Evolutionary conservation across 371 early-diverging fungal genomes (phyloP).

Genomic region (Saksenaea oblongispora): DNA sequence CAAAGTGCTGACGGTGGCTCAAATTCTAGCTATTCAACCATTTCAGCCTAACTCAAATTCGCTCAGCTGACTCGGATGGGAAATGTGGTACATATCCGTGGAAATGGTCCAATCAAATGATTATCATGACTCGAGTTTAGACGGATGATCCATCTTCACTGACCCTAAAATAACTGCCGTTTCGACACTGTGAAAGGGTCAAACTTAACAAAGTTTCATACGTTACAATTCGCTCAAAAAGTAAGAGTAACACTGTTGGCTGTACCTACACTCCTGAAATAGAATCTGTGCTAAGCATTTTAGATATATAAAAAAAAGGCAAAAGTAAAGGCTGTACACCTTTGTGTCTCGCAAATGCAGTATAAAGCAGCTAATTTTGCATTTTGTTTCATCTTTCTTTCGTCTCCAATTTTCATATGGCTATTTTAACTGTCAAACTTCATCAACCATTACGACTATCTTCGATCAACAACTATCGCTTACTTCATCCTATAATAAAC

Average conservation of each 20-base stretch:
- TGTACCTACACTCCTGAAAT: no score
- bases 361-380: not conserved
- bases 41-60: not conserved
- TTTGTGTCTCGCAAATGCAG: not conserved
- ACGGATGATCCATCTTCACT: no score
- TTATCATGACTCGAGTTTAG: no score
- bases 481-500: not conserved
- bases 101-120: slow-evolving; percentile 4
- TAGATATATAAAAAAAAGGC: no score
- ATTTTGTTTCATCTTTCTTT: not conserved
- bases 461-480: not conserved
- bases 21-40: not conserved
- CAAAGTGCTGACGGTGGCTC: no score
- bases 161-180: no score
- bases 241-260: no score
- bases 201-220: no score
- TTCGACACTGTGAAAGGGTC: no score
- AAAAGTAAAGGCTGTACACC: no score
- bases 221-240: no score
- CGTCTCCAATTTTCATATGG: not conserved
- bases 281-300: no score
- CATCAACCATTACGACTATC: not conserved
- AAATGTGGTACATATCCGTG: not conserved
- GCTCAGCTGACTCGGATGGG: not conserved
- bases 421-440: not conserved